A percentile compares a stretch with the other conserved stretches of the same genome.
Conservation (phyloP, 768 basidiomycete species). For the Naematelia aurantialba region DNA sequence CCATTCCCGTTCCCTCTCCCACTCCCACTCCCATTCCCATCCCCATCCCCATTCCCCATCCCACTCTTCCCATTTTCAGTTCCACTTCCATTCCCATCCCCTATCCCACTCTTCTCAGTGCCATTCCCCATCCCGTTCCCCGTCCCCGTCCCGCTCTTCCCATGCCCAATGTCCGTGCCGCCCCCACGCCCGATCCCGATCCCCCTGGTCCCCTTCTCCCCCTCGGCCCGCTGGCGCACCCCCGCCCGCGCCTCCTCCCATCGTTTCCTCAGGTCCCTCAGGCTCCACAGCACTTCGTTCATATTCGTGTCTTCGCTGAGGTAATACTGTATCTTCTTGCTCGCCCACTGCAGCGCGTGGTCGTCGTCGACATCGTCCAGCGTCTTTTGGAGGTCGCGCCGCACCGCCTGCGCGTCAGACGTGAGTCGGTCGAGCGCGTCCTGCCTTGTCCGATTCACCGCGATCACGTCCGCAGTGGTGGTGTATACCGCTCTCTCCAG, state of each 20-base stretch:
- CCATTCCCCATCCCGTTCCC: slow-evolving; percentile 1
- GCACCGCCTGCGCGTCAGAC: slow-evolving; percentile 9
- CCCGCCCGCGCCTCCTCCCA: slow-evolving; percentile 21
- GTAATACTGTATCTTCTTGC: slow-evolving; percentile 29
- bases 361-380: slow-evolving; percentile 30
- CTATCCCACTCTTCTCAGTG: neutral
- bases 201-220: neutral
- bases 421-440: slow-evolving; percentile 1
- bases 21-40: slow-evolving; percentile 4
- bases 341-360: slow-evolving; percentile 15
- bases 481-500: slow-evolving; percentile 29
- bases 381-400: slow-evolving; percentile 10
- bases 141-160: too few relatives aligned
- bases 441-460: slow-evolving; percentile 9
- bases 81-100: too few relatives aligned
- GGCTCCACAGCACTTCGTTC: slow-evolving; percentile 23
- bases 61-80: too few relatives aligned
- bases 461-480: slow-evolving; percentile 18
- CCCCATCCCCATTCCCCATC: neutral
- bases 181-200: slow-evolving; percentile 10
- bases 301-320: slow-evolving; percentile 27
- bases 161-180: slow-evolving; percentile 7
- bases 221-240: neutral
- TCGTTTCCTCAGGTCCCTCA: slow-evolving; percentile 23
- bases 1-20: slow-evolving; percentile 5